Evolutionary conservation across 208 protist genomes (phyloP).

Genomic region (Acanthamoeba sp.): DNA sequence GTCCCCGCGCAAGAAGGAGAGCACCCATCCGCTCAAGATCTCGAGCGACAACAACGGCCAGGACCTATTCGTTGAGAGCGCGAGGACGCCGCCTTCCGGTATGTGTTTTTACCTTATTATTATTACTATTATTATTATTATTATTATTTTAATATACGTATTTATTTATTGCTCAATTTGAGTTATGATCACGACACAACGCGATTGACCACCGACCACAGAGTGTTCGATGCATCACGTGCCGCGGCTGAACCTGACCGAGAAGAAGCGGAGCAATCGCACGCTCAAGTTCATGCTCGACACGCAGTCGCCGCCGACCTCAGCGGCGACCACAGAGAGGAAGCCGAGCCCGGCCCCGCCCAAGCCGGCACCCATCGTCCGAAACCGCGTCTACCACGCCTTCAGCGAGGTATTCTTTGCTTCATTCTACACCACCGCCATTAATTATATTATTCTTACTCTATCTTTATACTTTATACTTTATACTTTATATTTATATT

Average conservation of each 20-base stretch:
- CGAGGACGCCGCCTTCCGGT: background rate
- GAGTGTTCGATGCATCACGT: background rate
- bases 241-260: background rate
- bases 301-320: background rate
- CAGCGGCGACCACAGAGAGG: background rate
- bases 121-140: too few species aligned
- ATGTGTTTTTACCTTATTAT: background rate
- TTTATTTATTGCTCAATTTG: too few species aligned
- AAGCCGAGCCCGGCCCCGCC: background rate
- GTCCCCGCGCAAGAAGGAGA: background rate
- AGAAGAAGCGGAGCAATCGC: background rate
- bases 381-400: background rate
- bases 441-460: too few species aligned
- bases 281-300: slow-evolving; percentile 16
- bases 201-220: background rate
- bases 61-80: background rate
- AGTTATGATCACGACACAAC: too few species aligned
- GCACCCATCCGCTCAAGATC: background rate
- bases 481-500: background rate
- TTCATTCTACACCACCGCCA: too few species aligned
- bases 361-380: background rate
- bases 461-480: too few species aligned
- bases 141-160: too few species aligned
- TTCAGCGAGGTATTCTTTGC: background rate
- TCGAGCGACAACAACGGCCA: background rate